Evolutionary conservation across 2,329 filamentous ascomycete genomes (phyloP).

Genomic region (Penicillium griseofulvum): DNA sequence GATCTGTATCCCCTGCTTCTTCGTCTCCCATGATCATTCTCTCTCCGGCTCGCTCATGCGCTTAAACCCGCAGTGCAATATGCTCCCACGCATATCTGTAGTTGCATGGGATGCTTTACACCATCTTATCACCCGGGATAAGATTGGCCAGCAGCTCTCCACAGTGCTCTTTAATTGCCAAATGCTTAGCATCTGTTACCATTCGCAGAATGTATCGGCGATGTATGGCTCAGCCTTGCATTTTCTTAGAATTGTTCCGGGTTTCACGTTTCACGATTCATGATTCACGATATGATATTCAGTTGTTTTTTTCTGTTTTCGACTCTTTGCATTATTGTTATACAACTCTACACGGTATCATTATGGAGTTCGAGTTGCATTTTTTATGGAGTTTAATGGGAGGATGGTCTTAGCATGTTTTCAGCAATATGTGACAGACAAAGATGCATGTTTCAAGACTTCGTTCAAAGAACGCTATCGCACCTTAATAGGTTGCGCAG

Average conservation of each 20-base stretch:
- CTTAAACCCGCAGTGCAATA: constrained; percentile 12
- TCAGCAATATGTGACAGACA: constrained; percentile 23
- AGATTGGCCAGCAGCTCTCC: background rate
- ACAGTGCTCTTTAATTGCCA: background rate
- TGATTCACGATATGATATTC: constrained; percentile 8
- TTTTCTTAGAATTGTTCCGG: constrained; percentile 5
- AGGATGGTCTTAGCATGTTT: constrained; percentile 9
- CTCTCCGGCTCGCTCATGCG: constrained; percentile 36
- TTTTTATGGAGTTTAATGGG: constrained; percentile 1
- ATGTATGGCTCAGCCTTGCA: constrained; percentile 15
- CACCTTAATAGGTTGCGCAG: constrained; percentile 1
- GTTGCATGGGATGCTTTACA: background rate
- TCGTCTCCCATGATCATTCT: constrained; percentile 40
- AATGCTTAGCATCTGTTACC: constrained; percentile 13
- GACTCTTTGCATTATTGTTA: constrained; percentile 15
- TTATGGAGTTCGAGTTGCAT: constrained; percentile 12
- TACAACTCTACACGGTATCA: constrained; percentile 8
- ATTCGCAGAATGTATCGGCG: constrained; percentile 17
- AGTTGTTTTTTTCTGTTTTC: constrained; percentile 14
- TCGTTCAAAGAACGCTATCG: constrained; percentile 6
- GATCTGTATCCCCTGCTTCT: constrained; percentile 38
- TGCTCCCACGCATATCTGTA: background rate
- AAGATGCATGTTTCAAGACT: constrained; percentile 21
- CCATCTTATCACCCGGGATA: background rate
- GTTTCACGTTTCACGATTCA: constrained; percentile 7